A percentile compares a stretch with the other conserved stretches of the same genome.
phyloP scores from a whole-genome alignment of 1,139 yeast genomes.

The Zygoascus hellenicus region DNA sequence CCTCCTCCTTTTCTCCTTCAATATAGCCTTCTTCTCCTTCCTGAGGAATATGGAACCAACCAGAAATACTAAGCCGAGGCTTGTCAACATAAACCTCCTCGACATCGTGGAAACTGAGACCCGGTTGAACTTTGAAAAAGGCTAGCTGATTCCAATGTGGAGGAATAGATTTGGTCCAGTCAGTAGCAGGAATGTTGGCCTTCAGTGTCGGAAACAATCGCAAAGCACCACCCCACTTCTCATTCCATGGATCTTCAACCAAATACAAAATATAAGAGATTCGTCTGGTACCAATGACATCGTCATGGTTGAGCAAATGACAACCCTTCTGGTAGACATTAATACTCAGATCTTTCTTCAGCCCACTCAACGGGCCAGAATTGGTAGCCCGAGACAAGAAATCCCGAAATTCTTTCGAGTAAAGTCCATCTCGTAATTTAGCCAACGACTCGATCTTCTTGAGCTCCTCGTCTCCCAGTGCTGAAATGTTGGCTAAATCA shows the following conservation, averaged over 20 bases:
- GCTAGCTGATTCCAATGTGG: slow-evolving; percentile 97
- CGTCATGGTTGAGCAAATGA: slow-evolving; percentile 92
- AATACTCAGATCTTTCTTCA: slow-evolving; percentile 85
- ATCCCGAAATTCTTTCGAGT: slow-evolving; percentile 78
- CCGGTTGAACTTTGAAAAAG: slow-evolving; percentile 93
- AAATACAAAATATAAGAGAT: slow-evolving; percentile 87
- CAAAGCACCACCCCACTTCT: slow-evolving; percentile 84
- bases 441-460: slow-evolving; percentile 66
- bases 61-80: slow-evolving; percentile 87
- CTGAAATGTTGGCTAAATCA: slow-evolving; percentile 87
- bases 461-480: slow-evolving; percentile 71
- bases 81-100: slow-evolving; percentile 92
- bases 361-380: slow-evolving; percentile 83
- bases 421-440: slow-evolving; percentile 77
- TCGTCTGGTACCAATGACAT: slow-evolving; percentile 91
- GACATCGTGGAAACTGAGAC: slow-evolving; percentile 93
- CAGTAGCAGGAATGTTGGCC: slow-evolving; percentile 86
- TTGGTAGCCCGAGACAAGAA: slow-evolving; percentile 77
- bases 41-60: slow-evolving; percentile 99
- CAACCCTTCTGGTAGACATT: slow-evolving; percentile 91
- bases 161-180: slow-evolving; percentile 59
- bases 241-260: slow-evolving; percentile 57
- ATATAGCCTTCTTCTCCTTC: slow-evolving; percentile 75
- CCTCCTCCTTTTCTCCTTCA: slow-evolving; percentile 71
- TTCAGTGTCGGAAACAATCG: slow-evolving; percentile 80